Evolutionary conservation across 305 asterid species (phyloP).

Genomic region (Plantago coronopus): DNA sequence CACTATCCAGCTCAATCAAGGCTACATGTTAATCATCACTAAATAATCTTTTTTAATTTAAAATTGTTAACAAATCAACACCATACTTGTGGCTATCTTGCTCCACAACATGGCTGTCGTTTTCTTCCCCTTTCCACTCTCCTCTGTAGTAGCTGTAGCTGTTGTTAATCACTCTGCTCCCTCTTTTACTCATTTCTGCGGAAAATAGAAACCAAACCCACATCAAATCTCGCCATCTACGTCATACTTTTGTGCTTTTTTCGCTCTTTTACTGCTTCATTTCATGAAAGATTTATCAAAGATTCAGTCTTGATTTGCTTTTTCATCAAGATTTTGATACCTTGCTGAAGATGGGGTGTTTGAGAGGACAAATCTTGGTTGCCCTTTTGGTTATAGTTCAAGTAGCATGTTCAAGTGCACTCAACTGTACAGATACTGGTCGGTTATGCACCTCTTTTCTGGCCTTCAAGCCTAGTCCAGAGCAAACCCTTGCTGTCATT

Average conservation of each 20-base stretch:
- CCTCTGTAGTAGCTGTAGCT: too few species aligned
- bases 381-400: constrained; percentile 27
- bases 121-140: constrained; percentile 6
- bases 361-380: constrained; percentile 30
- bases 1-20: constrained; percentile 12
- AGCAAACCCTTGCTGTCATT: constrained; percentile 57
- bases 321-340: neutral
- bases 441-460: constrained; percentile 79
- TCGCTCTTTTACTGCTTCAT: neutral
- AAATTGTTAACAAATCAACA: neutral
- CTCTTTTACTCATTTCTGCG: neutral
- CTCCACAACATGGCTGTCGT: neutral
- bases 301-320: constrained; percentile 11
- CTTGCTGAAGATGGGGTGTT: constrained; percentile 34
- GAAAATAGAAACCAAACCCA: constrained; percentile 1
- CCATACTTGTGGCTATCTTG: neutral
- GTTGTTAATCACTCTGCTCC: constrained; percentile 7
- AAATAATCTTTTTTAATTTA: too few species aligned
- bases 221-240: constrained; percentile 13
- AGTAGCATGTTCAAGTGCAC: constrained; percentile 42
- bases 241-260: too few species aligned
- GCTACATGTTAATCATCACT: constrained; percentile 5
- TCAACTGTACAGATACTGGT: constrained; percentile 71
- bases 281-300: neutral
- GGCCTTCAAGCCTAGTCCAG: constrained; percentile 70